Evolutionary conservation across 495 filamentous ascomycete genomes (phyloP).

Genomic region (Thozetella sp.): DNA sequence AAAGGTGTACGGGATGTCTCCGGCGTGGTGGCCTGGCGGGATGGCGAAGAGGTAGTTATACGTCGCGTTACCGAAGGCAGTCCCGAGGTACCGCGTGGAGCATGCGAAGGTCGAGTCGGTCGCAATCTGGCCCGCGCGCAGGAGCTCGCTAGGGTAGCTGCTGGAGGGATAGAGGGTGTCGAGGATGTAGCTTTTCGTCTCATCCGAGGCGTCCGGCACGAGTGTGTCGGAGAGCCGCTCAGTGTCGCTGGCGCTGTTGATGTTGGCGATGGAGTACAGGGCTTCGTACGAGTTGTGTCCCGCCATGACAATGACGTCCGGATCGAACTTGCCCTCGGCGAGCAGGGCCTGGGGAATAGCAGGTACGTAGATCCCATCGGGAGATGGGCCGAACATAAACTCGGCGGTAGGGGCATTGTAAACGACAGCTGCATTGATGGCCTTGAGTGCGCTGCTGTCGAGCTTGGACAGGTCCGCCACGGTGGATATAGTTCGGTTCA

Average conservation of each 20-base stretch:
- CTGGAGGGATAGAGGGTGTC: slow-evolving; percentile 42
- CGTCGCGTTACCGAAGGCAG: slow-evolving; percentile 49
- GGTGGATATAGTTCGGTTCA: slow-evolving; percentile 27
- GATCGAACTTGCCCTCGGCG: slow-evolving; percentile 55
- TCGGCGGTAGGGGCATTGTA: slow-evolving; percentile 42
- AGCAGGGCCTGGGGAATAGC: slow-evolving; percentile 57
- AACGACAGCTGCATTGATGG: slow-evolving; percentile 55
- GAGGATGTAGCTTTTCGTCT: slow-evolving; percentile 38
- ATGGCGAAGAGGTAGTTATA: slow-evolving; percentile 65
- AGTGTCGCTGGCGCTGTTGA: neutral
- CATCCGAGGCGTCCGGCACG: neutral
- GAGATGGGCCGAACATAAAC: slow-evolving; percentile 58
- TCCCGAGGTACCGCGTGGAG: slow-evolving; percentile 44
- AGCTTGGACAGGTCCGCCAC: slow-evolving; percentile 53
- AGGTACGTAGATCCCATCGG: slow-evolving; percentile 63
- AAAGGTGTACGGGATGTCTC: slow-evolving; percentile 57
- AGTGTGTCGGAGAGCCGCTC: neutral
- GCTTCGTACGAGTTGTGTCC: slow-evolving; percentile 12
- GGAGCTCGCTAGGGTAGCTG: slow-evolving; percentile 24
- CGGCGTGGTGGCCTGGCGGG: slow-evolving; percentile 55
- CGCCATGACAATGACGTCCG: slow-evolving; percentile 54
- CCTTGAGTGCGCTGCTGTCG: slow-evolving; percentile 41
- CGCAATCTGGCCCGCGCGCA: slow-evolving; percentile 28
- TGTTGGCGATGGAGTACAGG: neutral
- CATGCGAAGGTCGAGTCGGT: slow-evolving; percentile 49